Evolutionary conservation across 1,284 basidiomycete species (phyloP).

Genomic region (Tetrapyrgos nigripes): DNA sequence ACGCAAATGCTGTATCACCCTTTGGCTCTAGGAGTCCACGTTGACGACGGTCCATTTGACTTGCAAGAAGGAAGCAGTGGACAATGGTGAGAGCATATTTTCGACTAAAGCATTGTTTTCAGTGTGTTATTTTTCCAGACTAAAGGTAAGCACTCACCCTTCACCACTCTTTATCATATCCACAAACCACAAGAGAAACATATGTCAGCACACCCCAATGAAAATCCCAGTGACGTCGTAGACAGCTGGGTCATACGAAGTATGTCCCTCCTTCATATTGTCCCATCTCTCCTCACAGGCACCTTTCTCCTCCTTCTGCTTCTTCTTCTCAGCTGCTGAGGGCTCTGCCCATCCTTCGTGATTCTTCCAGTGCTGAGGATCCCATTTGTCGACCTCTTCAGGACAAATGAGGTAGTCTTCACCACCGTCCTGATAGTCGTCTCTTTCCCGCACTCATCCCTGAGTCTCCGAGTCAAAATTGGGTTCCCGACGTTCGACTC

Average conservation of each 20-base stretch:
- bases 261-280: conserved; percentile 1
- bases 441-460: background rate
- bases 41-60: background rate
- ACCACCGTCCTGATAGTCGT: background rate
- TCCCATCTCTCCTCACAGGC: conserved; percentile 8
- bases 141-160: background rate
- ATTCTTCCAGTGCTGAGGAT: background rate
- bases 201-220: conserved; percentile 1
- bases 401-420: conserved; percentile 6
- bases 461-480: too few relatives aligned
- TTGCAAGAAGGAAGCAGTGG: background rate
- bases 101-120: too few relatives aligned
- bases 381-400: conserved; percentile 3
- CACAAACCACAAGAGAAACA: background rate
- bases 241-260: background rate
- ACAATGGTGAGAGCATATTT: background rate
- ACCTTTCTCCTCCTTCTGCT: background rate
- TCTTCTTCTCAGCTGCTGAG: background rate
- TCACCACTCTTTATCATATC: conserved; percentile 6
- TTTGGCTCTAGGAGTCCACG: background rate
- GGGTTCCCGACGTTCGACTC: background rate
- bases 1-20: background rate
- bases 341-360: background rate
- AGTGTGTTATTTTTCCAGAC: too few relatives aligned
- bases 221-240: conserved; percentile 1